Percentiles rank a stretch among this genome's conserved stretches.
Evolutionary conservation across 2,329 filamentous ascomycete genomes (phyloP).

Genomic region (Aspergillus viridinutans): DNA sequence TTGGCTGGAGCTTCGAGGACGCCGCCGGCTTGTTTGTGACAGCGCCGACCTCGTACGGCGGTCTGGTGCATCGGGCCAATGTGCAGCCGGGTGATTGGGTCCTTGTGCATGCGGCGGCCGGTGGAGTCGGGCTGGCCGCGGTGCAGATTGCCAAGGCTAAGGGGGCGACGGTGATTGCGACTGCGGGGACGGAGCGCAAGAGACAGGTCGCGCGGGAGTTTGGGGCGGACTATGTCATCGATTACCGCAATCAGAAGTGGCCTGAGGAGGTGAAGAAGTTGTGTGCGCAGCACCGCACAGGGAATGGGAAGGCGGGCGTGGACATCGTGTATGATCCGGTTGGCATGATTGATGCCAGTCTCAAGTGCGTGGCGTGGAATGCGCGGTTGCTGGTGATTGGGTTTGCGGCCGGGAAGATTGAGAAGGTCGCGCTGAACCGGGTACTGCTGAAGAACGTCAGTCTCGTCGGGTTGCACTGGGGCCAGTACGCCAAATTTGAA

Average conservation of each 20-base stretch:
- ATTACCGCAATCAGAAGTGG: constrained; percentile 71
- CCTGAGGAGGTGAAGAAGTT: constrained; percentile 69
- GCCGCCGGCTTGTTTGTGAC: constrained; percentile 89
- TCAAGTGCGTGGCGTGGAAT: constrained; percentile 93
- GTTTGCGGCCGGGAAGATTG: constrained; percentile 80
- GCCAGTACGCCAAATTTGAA: constrained; percentile 72
- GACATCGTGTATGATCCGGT: constrained; percentile 96
- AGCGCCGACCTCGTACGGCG: constrained; percentile 83
- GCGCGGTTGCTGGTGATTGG: constrained; percentile 82
- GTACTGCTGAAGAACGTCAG: constrained; percentile 91
- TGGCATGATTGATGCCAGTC: constrained; percentile 77
- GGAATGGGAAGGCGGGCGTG: constrained; percentile 63
- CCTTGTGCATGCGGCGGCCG: constrained; percentile 86
- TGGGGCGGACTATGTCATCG: constrained; percentile 77
- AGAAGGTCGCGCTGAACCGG: constrained; percentile 89
- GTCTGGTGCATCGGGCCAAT: constrained; percentile 70
- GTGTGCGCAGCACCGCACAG: constrained; percentile 51
- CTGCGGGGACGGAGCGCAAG: constrained; percentile 76
- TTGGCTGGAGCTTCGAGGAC: constrained; percentile 77
- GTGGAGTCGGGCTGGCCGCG: constrained; percentile 84
- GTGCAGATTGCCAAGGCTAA: constrained; percentile 92
- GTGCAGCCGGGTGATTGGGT: constrained; percentile 80
- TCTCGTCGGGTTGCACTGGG: constrained; percentile 88
- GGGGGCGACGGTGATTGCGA: constrained; percentile 89
- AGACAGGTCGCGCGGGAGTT: constrained; percentile 72